Evolutionary conservation across 2,329 filamentous ascomycete genomes (phyloP).

Genomic region (Fusarium decemcellulare): DNA sequence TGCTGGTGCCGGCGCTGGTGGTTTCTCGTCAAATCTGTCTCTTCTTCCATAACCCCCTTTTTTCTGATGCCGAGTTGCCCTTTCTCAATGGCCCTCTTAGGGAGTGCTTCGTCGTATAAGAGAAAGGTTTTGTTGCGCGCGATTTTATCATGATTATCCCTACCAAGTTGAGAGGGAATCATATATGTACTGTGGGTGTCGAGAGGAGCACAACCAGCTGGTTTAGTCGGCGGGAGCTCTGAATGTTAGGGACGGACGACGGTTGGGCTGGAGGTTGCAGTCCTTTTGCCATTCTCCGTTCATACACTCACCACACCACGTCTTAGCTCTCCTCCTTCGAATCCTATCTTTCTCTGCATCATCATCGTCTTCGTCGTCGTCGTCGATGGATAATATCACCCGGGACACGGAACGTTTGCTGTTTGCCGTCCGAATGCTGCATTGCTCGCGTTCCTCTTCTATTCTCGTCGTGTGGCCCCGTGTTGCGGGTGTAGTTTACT

Average conservation of each 20-base stretch:
- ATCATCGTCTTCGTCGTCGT: conserved; percentile 14
- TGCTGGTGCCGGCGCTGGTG: background rate
- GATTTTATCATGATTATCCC: no score
- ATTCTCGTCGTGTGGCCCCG: no score
- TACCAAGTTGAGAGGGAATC: background rate
- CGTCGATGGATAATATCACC: conserved; percentile 35
- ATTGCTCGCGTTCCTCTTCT: conserved; percentile 18
- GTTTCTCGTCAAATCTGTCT: conserved; percentile 20
- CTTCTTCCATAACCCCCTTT: background rate
- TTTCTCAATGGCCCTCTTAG: conserved; percentile 9
- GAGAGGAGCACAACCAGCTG: background rate
- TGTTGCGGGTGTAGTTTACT: no score
- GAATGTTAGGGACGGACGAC: conserved; percentile 18
- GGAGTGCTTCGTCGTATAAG: background rate
- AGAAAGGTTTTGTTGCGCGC: no score
- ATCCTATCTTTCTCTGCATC: conserved; percentile 16
- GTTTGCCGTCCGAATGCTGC: conserved; percentile 25
- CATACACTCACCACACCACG: no score
- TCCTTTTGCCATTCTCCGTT: conserved; percentile 6
- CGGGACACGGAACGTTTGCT: conserved; percentile 24
- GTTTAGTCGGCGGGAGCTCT: background rate
- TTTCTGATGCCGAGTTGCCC: no score
- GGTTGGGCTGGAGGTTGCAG: conserved; percentile 35
- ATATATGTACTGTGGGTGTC: background rate
- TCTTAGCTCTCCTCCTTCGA: no score